These are phyloP conservation scores for Chaetomium cochliodes DNA, from an alignment of 495 filamentous ascomycete species.

Conservation along the genomic window DNA sequence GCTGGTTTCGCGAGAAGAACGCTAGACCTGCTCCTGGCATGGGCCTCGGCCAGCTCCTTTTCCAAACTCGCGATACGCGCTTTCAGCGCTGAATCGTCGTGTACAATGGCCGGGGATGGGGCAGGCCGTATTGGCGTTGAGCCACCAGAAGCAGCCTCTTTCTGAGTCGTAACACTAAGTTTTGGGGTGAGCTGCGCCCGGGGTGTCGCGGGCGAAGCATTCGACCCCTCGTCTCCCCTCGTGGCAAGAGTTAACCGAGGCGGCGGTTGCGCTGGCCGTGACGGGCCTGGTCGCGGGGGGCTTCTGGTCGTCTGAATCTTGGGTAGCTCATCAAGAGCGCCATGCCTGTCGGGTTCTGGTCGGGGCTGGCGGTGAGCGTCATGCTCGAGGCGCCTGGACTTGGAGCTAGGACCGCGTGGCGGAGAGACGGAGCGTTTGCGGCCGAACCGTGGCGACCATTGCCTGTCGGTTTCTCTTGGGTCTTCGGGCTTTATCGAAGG, in stretches of 20 bases:
- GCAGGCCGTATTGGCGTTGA: not conserved
- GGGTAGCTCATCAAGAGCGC: not conserved
- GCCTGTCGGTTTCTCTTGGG: not conserved
- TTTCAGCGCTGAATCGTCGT: slow-evolving; percentile 1
- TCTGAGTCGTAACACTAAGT: not conserved
- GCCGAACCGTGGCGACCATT: not conserved
- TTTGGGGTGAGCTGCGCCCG: not conserved
- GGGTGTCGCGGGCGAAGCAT: not conserved
- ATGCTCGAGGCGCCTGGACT: slow-evolving; percentile 5
- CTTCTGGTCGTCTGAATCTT: slow-evolving; percentile 2
- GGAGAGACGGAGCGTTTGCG: slow-evolving; percentile 26
- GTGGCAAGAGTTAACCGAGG: not conserved
- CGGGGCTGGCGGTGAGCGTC: not conserved
- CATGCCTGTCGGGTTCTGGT: slow-evolving; percentile 1
- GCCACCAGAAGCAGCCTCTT: not conserved
- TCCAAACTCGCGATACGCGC: slow-evolving; percentile 15
- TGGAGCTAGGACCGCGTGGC: not conserved
- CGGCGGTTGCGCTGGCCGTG: not conserved
- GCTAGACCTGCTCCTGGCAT: slow-evolving; percentile 5
- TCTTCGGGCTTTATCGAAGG: not conserved
- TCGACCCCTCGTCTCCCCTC: not conserved
- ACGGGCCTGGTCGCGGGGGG: not conserved
- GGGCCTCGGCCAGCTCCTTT: slow-evolving; percentile 19
- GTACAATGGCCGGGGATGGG: not conserved
- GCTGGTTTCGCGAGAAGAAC: not conserved